Evolutionary conservation across 129 eudicot species (phyloP), one percentile per base, ranked within the genome.

Genomic region (Helianthus tuberosus): DNA sequence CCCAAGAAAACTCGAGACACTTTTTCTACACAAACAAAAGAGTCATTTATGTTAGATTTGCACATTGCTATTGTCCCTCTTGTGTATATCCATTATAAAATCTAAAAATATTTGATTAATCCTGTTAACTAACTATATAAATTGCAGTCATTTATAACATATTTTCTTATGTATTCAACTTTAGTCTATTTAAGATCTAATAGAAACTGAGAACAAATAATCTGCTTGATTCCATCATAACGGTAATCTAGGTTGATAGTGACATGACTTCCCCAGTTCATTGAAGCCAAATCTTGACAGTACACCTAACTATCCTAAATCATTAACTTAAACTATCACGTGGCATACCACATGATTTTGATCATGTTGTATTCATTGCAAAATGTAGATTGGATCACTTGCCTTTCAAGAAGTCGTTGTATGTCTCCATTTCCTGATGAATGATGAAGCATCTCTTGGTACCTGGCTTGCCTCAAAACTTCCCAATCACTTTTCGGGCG

Each of bases 401-500:
- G 84, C 98, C 96, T 93, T 77, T 84, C 80, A 76, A 93, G 91
- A 38, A 93, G 95, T 63, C 64, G 59, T 11, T 81, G 79, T 61
- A 93, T 90, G 49, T 93, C 98, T 57, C 59, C 73, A 27, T 93
- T 85, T 14, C 82, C 72, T 29, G 55, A 51, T 76, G 48, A 84
- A 27, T 60, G 44, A 29, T 60, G 66, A 29, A 29, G 66, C 90
- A 93, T 89, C 77, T 93, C 96, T 17, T 86, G 87, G 57, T 93
- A 93, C 84, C 98, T 84, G 25, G 77, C 92, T 79, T 82, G 86
- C 74, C 96, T 88, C 64, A 89, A 84, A 69, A 44, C 86, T 75
- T 93, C 98, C 98, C 98, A 93, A 53, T 86, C 87, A 52, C 91
- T 82, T 20, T 86, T 87, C 3, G 98, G 98, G 64, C 98, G 92